Base-by-base conservation (phyloP, 345 rosid genomes). In the Schrenkiella parvula region DNA sequence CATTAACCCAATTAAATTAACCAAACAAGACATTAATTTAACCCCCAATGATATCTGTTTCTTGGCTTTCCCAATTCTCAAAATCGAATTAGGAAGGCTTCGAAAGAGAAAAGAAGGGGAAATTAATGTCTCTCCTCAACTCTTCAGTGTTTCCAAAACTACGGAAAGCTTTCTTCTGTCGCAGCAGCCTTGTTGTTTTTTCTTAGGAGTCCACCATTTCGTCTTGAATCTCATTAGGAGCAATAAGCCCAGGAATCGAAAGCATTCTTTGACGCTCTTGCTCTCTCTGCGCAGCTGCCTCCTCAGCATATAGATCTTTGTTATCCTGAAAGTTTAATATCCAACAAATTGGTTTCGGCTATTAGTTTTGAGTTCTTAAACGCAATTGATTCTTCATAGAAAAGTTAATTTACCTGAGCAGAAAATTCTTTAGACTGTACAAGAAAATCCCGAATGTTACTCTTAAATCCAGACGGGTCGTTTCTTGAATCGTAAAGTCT, bases 391-490 rank as follows among this genome's bases (percentile, higher is more conserved):
- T 42, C 10, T n/a, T 2, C 2, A 35, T 26, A 43, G 37, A 58
- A 12, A 10, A 42, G 8, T 60, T 26, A 2, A 1, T n/a, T 77
- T 82, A 89, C 95, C 92, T 87, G 95, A 50, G 92, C 92, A 1
- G 95, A 89, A 59, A 89, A 89, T 43, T 87, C 92, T 67, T 89
- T 89, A 0, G 95, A 89, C 68, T 89, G 95, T 60, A 89, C 96
- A 53, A 95, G 96, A 76, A 95, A 95, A 80, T 95, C 99, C 29
- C 99, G 82, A 42, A 95, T 95, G 74, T 87, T 96, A 73, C 85
- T 77, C 82, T 95, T 95, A 54, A 95, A 95, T 12, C 80, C 73
- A 43, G 99, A 78, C 19, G 88, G 84, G 72, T 95, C 96, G 73
- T 80, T 88, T 75, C 85, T 88, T 1, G 97, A 90, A 74, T 95